Percentiles rank a stretch among this genome's conserved stretches.
phyloP scores from a whole-genome alignment of 169 alveolate genomes.

The Babesia bigemina region DNA sequence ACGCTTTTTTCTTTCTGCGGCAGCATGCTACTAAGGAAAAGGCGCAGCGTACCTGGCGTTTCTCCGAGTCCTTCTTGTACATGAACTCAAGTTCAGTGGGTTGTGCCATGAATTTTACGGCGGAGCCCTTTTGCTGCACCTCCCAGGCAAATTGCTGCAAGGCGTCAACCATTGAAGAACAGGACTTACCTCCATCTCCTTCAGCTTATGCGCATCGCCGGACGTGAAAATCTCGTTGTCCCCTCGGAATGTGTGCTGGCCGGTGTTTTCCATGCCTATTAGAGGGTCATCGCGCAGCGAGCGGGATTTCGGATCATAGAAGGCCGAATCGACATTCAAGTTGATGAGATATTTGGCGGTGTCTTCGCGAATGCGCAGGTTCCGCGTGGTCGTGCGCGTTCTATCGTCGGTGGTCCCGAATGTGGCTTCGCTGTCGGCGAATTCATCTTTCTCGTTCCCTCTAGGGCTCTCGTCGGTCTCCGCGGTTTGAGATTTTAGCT shows the following conservation, averaged over 20 bases:
- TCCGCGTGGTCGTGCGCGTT: conserved; percentile 79
- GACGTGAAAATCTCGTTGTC: conserved; percentile 84
- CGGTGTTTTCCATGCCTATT: conserved; percentile 68
- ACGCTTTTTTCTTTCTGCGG: conserved; percentile 41
- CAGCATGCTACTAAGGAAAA: background rate
- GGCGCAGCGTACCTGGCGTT: conserved; percentile 45
- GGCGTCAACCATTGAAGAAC: background rate
- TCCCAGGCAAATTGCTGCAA: conserved; percentile 88
- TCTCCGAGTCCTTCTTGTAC: conserved; percentile 70
- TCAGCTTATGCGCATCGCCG: conserved; percentile 80
- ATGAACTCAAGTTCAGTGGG: conserved; percentile 83
- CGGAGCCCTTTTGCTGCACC: conserved; percentile 82
- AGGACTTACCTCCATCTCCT: conserved; percentile 71
- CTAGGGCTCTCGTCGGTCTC: background rate
- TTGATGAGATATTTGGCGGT: conserved; percentile 94
- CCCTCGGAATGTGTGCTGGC: conserved; percentile 81
- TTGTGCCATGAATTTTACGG: conserved; percentile 82
- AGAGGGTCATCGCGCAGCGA: conserved; percentile 93
- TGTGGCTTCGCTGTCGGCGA: conserved; percentile 29
- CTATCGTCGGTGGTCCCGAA: conserved; percentile 50
- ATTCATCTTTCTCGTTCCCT: background rate
- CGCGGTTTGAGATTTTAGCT: conserved; percentile 33
- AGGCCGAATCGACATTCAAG: conserved; percentile 92
- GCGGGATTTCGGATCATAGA: conserved; percentile 95
- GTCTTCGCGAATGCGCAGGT: conserved; percentile 95